A percentile compares a stretch with the other conserved stretches of the same genome.
Evolutionary conservation across 441 rosid genomes (phyloP).

Genomic region (Gossypium armourianum): DNA sequence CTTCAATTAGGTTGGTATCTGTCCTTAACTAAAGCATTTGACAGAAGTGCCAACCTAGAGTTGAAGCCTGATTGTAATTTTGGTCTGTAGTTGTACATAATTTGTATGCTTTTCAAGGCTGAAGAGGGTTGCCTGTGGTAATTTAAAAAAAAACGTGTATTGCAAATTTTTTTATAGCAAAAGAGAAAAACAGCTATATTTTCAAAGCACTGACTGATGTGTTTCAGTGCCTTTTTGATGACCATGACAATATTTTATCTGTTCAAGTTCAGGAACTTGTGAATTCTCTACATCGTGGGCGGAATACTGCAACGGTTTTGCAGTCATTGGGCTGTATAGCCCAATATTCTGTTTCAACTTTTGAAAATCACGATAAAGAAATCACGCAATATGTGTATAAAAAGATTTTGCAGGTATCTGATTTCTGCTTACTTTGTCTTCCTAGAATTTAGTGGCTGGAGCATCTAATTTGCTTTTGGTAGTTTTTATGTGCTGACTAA

Average conservation of each 20-base stretch:
- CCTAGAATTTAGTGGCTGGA: constrained; percentile 13
- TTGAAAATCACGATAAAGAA: constrained; percentile 47
- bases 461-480: constrained; percentile 6
- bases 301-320: constrained; percentile 63
- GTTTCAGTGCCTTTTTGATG: neutral
- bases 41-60: neutral
- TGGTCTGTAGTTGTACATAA: neutral
- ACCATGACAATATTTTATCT: constrained; percentile 10
- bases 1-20: neutral
- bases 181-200: neutral
- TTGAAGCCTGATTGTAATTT: neutral
- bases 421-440: constrained; percentile 15
- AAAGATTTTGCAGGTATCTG: constrained; percentile 48
- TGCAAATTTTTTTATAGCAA: neutral
- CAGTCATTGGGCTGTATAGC: constrained; percentile 85
- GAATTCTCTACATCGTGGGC: constrained; percentile 47
- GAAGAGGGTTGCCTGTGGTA: neutral
- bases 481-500: constrained; percentile 15
- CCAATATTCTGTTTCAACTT: constrained; percentile 52
- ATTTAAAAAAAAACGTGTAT: neutral
- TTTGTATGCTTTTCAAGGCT: neutral
- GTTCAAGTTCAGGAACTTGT: constrained; percentile 60
- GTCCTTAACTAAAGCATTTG: constrained; percentile 6
- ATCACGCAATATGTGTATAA: constrained; percentile 41
- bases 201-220: neutral